A percentile compares a stretch with the other conserved stretches of the same genome.
phyloP scores from a whole-genome alignment of 495 filamentous ascomycete genomes.

The Neurospora sp. region DNA sequence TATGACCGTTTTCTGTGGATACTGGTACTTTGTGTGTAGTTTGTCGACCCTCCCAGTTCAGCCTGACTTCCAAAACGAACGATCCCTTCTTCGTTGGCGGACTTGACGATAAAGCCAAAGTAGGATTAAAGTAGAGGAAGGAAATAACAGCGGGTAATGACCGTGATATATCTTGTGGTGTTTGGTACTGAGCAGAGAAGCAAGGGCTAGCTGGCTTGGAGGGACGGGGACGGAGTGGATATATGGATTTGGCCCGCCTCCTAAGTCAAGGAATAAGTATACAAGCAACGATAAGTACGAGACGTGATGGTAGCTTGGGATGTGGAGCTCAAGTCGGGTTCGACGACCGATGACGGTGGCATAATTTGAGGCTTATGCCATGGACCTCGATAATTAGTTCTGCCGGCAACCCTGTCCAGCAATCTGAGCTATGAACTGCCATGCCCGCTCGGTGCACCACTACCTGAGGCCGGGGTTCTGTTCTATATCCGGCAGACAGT shows the following conservation, averaged over 20 bases:
- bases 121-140: not conserved
- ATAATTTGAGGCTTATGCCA: conserved; percentile 50
- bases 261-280: conserved; percentile 35
- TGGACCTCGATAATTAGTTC: conserved; percentile 28
- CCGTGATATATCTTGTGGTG: conserved; percentile 43
- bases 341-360: conserved; percentile 39
- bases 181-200: conserved; percentile 29
- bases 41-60: not conserved
- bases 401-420: conserved; percentile 22
- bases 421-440: conserved; percentile 28
- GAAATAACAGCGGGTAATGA: conserved; percentile 23
- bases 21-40: not conserved
- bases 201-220: conserved; percentile 7
- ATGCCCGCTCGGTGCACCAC: conserved; percentile 40
- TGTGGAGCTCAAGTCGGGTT: conserved; percentile 33
- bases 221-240: conserved; percentile 25
- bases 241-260: conserved; percentile 27
- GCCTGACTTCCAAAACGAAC: not conserved
- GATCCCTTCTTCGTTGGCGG: not conserved
- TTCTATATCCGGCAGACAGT: conserved; percentile 40
- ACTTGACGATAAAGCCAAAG: not conserved
- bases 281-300: conserved; percentile 38
- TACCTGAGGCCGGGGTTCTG: conserved; percentile 33
- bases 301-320: conserved; percentile 40
- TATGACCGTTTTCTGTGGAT: conserved; percentile 5